Percentiles rank a stretch among this genome's conserved stretches.
These are phyloP conservation scores for Plenodomus tracheiphilus DNA, from an alignment of 2,329 filamentous ascomycete species.

Conservation along the genomic window DNA sequence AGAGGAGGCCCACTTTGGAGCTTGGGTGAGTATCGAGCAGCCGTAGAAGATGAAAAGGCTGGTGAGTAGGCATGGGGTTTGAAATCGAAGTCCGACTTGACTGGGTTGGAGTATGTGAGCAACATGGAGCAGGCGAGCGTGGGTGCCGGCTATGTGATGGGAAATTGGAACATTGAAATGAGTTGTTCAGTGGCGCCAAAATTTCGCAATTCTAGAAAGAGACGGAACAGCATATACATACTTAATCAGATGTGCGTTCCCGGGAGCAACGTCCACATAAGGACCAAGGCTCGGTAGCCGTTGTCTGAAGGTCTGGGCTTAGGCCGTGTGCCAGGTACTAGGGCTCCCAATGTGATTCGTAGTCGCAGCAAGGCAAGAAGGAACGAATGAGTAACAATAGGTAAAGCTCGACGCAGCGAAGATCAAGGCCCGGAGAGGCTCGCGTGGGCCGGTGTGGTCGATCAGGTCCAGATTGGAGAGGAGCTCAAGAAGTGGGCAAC, in stretches of 20 bases:
- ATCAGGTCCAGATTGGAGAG: slow-evolving; percentile 37
- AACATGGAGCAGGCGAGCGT: slow-evolving; percentile 47
- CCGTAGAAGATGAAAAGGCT: slow-evolving; percentile 44
- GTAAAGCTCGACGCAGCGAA: slow-evolving; percentile 35
- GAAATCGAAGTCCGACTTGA: slow-evolving; percentile 52
- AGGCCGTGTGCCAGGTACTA: slow-evolving; percentile 39
- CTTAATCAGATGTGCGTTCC: slow-evolving; percentile 40
- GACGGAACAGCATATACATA: slow-evolving; percentile 44
- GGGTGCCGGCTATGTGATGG: slow-evolving; percentile 18
- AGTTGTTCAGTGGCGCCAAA: slow-evolving; percentile 33
- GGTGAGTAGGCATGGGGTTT: slow-evolving; percentile 56
- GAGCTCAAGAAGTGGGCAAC: slow-evolving; percentile 33
- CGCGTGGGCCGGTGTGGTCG: slow-evolving; percentile 40
- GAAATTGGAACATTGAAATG: slow-evolving; percentile 39
- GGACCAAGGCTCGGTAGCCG: slow-evolving; percentile 39
- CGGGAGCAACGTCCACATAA: slow-evolving; percentile 42
- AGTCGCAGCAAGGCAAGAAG: slow-evolving; percentile 36
- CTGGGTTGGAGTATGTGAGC: slow-evolving; percentile 55
- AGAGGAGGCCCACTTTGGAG: slow-evolving; percentile 45
- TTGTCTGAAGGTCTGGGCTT: slow-evolving; percentile 37
- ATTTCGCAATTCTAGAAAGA: slow-evolving; percentile 35
- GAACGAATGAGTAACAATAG: slow-evolving; percentile 32
- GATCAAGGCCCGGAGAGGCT: slow-evolving; percentile 42
- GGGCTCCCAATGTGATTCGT: slow-evolving; percentile 40
- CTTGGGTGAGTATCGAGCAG: slow-evolving; percentile 45